These are phyloP conservation scores for Collybia nuda DNA, from an alignment of 768 basidiomycete species.

Conservation along the genomic window DNA sequence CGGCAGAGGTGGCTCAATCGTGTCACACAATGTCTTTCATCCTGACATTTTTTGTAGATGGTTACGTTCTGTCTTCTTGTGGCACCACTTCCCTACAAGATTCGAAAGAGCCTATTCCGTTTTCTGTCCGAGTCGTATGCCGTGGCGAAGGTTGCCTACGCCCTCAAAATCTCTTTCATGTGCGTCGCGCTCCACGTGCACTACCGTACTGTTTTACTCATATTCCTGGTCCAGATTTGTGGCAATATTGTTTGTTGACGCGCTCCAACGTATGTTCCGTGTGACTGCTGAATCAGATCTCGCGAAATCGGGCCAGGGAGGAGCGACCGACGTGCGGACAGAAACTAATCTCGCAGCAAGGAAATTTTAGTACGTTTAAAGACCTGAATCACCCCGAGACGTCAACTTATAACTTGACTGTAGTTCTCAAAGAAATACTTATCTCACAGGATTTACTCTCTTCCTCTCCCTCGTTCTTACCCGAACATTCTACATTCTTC, in stretches of 20 bases:
- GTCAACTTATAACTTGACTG: not conserved
- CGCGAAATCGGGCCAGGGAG: slow-evolving; percentile 53
- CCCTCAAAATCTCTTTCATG: slow-evolving; percentile 94
- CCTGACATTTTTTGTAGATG: slow-evolving; percentile 49
- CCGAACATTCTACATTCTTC: slow-evolving; percentile 87
- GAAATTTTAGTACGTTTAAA: slow-evolving; percentile 80
- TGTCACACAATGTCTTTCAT: not conserved
- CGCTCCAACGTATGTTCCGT: slow-evolving; percentile 90
- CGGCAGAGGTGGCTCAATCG: slow-evolving; percentile 54
- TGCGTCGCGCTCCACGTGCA: slow-evolving; percentile 30
- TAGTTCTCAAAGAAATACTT: slow-evolving; percentile 87
- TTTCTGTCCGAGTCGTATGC: slow-evolving; percentile 69
- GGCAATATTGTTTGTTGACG: slow-evolving; percentile 85
- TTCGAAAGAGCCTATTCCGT: slow-evolving; percentile 70
- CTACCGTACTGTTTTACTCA: not conserved
- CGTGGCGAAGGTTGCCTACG: slow-evolving; percentile 87
- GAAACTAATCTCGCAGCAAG: slow-evolving; percentile 91
- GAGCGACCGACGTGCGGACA: slow-evolving; percentile 62
- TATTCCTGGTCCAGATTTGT: slow-evolving; percentile 56
- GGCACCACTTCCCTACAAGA: slow-evolving; percentile 75
- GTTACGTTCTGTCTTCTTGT: slow-evolving; percentile 83
- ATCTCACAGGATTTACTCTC: slow-evolving; percentile 90
- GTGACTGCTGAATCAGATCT: slow-evolving; percentile 70
- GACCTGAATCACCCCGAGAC: not conserved
- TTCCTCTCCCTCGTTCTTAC: slow-evolving; percentile 96